These are phyloP conservation scores for Entomortierella beljakovae DNA, from an alignment of 192 early-diverging fungal species.

Conservation along the genomic window DNA sequence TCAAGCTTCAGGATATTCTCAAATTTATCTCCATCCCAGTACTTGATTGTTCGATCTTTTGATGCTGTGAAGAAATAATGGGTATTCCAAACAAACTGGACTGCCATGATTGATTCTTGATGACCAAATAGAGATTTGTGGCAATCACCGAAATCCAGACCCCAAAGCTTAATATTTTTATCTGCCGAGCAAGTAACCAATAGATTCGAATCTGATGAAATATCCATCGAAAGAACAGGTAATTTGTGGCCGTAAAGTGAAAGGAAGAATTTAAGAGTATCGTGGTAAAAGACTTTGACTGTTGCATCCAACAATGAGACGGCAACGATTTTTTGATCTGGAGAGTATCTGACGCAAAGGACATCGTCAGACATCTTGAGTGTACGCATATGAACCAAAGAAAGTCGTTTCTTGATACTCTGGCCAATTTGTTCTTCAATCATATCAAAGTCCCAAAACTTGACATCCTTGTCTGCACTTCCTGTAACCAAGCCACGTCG, in stretches of 20 bases:
- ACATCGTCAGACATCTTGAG: conserved; percentile 96
- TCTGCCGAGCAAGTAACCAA: conserved; percentile 96
- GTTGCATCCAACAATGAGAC: conserved; percentile 94
- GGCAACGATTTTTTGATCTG: conserved; percentile 88
- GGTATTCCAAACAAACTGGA: conserved; percentile 93
- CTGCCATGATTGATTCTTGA: conserved; percentile 89
- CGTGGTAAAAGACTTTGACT: conserved; percentile 96
- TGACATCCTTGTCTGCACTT: conserved; percentile 94
- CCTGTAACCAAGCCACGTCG: conserved; percentile 91
- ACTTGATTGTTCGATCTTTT: conserved; percentile 92
- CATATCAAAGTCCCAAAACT: conserved; percentile 97
- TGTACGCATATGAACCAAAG: conserved; percentile 88
- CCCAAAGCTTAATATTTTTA: conserved; percentile 99
- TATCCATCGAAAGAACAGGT: conserved; percentile 98
- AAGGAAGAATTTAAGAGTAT: conserved; percentile 97
- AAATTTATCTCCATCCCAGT: conserved; percentile 98
- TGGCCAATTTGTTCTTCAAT: conserved; percentile 58
- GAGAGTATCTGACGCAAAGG: conserved; percentile 85
- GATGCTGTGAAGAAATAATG: conserved; percentile 95
- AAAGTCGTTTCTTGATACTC: conserved; percentile 67
- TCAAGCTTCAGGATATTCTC: conserved; percentile 94
- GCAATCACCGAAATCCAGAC: conserved; percentile 99
- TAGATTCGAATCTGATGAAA: conserved; percentile 92
- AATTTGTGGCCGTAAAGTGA: conserved; percentile 98
- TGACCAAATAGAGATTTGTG: conserved; percentile 95